Evolutionary conservation across 1,284 basidiomycete genomes (phyloP), one percentile per base, ranked within the genome.

Genomic region (Ganoderma meredithae): DNA sequence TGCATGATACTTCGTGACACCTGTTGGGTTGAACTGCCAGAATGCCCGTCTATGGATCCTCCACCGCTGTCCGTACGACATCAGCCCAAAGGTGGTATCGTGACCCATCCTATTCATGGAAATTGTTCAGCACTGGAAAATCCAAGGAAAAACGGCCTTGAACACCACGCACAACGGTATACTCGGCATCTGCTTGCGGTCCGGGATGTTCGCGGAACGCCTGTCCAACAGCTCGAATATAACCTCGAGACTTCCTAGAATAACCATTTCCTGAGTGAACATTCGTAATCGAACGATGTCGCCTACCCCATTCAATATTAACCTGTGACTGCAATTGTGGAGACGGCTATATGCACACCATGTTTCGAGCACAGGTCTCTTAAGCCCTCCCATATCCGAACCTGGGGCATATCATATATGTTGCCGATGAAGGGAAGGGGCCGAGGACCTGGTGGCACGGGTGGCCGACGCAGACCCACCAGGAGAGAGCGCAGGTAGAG

Each of bases 201-300:
- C 68, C 15, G 71, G 68, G 8, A 71, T 67, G 62, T 67, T 71
- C 10, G 63, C 58, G 5, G 69, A 69, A 6, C 65, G 47, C 58
- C 60, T 69, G 13, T 73, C 69, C 13, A 73, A 62, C 12, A 66
- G 60, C 9, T 71, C 73, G n/a, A 53, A 43, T 19, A 69, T 67
- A 3, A 56, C 61, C 6, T 64, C 58, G 3, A 62, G 15, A 15
- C 66, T 65, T 8, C 66, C 68, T 25, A 74, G 49, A 12, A 79
- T 64, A 13, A 79, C 61, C 31, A 76, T 67, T 8, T 69, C 66
- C 36, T 73, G 62, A 0, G 74, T 75, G 5, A 77, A 64, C 5
- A 75, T 63, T 12, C 60, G 60, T 12, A 78, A 36, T 40, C 75
- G 74, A 22, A 75, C 60, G 9, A 79, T 65, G 33, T 78, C 73